Conservation (phyloP, 441 rosid species). For the Flueggea neowawraea region DNA sequence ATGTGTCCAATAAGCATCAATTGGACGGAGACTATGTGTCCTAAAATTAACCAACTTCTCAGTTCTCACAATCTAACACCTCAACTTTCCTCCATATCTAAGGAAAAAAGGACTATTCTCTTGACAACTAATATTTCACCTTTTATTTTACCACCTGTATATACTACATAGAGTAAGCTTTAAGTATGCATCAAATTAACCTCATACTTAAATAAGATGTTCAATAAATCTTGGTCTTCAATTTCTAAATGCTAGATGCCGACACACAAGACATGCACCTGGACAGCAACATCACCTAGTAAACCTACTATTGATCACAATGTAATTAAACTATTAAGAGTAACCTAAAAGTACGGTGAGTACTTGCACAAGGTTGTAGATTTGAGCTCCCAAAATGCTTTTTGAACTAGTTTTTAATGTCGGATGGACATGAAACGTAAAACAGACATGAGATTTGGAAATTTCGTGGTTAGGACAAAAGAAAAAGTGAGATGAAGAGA, state of each 20-base stretch:
- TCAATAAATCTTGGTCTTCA: not conserved
- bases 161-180: slow-evolving; percentile 9
- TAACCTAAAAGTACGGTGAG: no score
- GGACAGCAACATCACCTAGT: not conserved
- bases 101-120: no score
- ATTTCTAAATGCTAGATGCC: not conserved
- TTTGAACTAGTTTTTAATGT: no score
- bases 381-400: no score
- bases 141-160: not conserved
- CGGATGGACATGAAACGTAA: no score
- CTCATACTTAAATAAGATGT: slow-evolving; percentile 6
- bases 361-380: not conserved
- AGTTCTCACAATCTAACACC: slow-evolving; percentile 5
- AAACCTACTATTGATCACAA: not conserved
- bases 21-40: no score
- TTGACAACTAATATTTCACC: not conserved
- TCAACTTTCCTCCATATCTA: not conserved
- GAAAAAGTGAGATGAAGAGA: no score
- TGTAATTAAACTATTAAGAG: not conserved
- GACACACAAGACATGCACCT: not conserved
- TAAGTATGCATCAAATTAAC: not conserved
- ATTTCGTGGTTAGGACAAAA: no score
- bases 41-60: not conserved
- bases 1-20: no score
- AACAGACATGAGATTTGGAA: no score